phyloP scores from a whole-genome alignment of 352 stramenopile genomes.

The Pythium brachiatum region DNA sequence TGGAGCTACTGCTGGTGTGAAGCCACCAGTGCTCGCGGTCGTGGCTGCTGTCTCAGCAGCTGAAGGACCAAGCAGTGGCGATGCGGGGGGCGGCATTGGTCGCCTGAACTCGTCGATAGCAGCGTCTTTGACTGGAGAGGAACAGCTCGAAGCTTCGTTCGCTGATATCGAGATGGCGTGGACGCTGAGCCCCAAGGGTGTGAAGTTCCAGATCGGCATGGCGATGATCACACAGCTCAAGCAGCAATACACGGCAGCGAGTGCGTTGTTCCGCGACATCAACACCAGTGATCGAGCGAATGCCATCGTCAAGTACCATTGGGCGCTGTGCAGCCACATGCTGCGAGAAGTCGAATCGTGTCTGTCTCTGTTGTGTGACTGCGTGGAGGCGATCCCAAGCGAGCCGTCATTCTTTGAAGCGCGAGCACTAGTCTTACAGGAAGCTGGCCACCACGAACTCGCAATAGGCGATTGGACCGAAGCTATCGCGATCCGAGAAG shows the following conservation, averaged over 20 bases:
- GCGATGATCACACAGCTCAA: slow-evolving; percentile 75
- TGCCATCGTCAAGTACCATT: slow-evolving; percentile 63
- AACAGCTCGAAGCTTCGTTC: slow-evolving; percentile 72
- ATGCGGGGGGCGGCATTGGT: neutral
- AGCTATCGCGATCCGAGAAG: slow-evolving; percentile 21
- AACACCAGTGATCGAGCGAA: slow-evolving; percentile 28
- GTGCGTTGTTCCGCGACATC: slow-evolving; percentile 39
- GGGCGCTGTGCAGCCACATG: slow-evolving; percentile 53
- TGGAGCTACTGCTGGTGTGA: neutral
- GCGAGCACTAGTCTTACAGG: slow-evolving; percentile 53
- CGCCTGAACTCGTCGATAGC: slow-evolving; percentile 5
- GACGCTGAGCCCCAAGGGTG: slow-evolving; percentile 36
- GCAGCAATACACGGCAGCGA: slow-evolving; percentile 40
- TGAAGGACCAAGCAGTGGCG: neutral
- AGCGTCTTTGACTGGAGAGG: slow-evolving; percentile 23
- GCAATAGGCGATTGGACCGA: slow-evolving; percentile 56
- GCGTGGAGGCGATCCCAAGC: slow-evolving; percentile 45
- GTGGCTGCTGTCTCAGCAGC: neutral
- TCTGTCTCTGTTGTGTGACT: slow-evolving; percentile 47
- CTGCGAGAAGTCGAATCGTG: slow-evolving; percentile 44
- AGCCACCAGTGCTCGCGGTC: neutral
- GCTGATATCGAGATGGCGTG: slow-evolving; percentile 81
- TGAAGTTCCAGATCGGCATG: slow-evolving; percentile 64
- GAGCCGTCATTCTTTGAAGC: slow-evolving; percentile 65
- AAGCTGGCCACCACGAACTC: slow-evolving; percentile 43